Evolutionary conservation across 345 rosid species (phyloP), one percentile per base, ranked within the genome.

Genomic region (Sisymbrium irio): DNA sequence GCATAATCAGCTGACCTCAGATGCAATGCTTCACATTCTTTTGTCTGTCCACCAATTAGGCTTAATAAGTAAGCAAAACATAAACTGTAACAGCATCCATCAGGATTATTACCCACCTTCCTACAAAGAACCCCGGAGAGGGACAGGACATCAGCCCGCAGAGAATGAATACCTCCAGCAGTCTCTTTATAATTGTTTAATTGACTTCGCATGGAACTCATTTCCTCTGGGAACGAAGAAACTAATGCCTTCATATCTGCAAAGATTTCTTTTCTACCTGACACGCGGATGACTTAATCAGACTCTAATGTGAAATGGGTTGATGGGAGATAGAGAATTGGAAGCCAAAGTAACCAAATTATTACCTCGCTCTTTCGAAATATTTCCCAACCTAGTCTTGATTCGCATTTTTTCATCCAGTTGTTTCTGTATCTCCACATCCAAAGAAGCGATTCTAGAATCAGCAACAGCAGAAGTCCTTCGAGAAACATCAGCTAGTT

Each of bases 231-330:
- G 83, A 90, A 96, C 22, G 96, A 86, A 15, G 97, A 85, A 73
- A 89, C 83, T 83, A 92, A 78, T 27, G 85, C 89, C 81, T 88
- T 96, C 80, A 96, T 92, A 67, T 92, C 97, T 67, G 89, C 83
- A 72, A 90, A 81, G 45, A 92, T 79, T 67, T 87, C 94, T 80
- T 89, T 88, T 80, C 99, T 90, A 82, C 99, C 99, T 96, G 79
- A 73, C 74, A 75, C 5, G 53, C 65, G 54, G 50, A 55, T 72
- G 28, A 73, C 55, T 77, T 75, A 80, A 74, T 78, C 64, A 83
- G 73, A 32, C 39, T 56, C 55, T 62, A 73, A 62, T 32, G 65
- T 25, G 67, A 37, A 68, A 6, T 51, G 66, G 57, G 61, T 41
- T 61, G 14, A 47, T 22, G 28, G 22, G 28, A 46, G 51, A 51